Percentiles rank a stretch among this genome's conserved stretches.
Conservation (phyloP, 2,329 filamentous ascomycete species). For the Hysterium pulicare region DNA sequence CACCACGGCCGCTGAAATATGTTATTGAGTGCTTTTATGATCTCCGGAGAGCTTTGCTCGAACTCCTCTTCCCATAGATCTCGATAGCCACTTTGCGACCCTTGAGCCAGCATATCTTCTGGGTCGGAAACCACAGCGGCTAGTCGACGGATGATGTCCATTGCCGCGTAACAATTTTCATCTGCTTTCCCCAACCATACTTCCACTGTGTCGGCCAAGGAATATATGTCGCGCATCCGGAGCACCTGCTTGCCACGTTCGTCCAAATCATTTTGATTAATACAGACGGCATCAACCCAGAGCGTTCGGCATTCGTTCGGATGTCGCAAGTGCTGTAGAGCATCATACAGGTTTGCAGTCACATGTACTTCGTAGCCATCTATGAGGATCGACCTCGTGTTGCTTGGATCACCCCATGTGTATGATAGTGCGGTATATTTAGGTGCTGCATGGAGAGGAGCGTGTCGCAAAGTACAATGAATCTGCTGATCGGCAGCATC, state of each 20-base stretch:
- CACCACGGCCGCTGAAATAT: too few relatives aligned
- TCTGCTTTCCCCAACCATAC: constrained; percentile 13
- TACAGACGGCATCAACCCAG: constrained; percentile 11
- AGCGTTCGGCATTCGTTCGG: not conserved
- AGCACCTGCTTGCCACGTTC: constrained; percentile 12
- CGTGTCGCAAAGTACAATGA: too few relatives aligned
- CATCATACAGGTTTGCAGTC: not conserved
- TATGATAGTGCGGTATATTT: constrained; percentile 5
- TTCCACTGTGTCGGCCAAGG: constrained; percentile 9
- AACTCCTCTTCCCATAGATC: too few relatives aligned
- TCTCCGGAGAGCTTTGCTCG: too few relatives aligned
- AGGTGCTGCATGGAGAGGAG: too few relatives aligned
- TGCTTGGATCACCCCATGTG: constrained; percentile 3
- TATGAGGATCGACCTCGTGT: not conserved
- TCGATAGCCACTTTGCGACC: too few relatives aligned
- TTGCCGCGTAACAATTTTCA: too few relatives aligned
- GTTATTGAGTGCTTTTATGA: too few relatives aligned
- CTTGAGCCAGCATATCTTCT: too few relatives aligned
- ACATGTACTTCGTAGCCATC: not conserved
- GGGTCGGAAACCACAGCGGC: too few relatives aligned
- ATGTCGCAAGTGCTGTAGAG: not conserved
- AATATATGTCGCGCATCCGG: constrained; percentile 14
- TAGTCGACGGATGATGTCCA: too few relatives aligned
- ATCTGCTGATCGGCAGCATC: too few relatives aligned
- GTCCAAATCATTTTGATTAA: constrained; percentile 9